Base-by-base conservation (phyloP, 2,329 filamentous ascomycete species). In the Pleurostoma richardsiae region DNA sequence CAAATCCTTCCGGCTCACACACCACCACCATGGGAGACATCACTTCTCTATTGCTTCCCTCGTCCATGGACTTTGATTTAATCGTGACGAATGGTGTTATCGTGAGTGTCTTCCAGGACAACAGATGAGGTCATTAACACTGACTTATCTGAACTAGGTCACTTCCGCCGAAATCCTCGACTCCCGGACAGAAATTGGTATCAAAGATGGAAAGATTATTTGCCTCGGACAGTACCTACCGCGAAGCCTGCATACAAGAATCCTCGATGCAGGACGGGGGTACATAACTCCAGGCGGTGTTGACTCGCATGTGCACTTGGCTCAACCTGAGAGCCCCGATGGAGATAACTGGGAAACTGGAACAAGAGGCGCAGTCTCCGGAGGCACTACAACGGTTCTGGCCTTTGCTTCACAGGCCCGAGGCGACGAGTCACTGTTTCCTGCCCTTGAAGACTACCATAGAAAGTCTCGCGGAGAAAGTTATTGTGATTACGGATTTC, bases 401-500 rank as follows among this genome's bases (percentile, higher is more conserved):
- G 69, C 77, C 0, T 83, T 83, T 58, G 80, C 79, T 1, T 70
- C 72, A 4, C 77, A 82, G 56, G 62, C 66, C 38, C 71, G 71
- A n/a, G 52, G 59, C 2, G 65, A 76, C 10, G 60, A 65, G 6
- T 73, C 68, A 2, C 59, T 81, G 3, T 59, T 73, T 26, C 61
- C 67, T 1, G 71, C 71, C 0, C 56, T 82, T 2, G 60, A 68
- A 41, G 65, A 69, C n/a, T 74, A 77, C 42, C 72, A 79, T 47
- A 56, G 56, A 4, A 64, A 68, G 19, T 70, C 77, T 0, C 52
- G 48, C 2, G 66, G 62, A 10, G 70, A 73, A 39, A 69, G 66
- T 47, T 80, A 77, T 56, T 74, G 74, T 52, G 79, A 82, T 60
- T 82, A 82, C 56, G 71, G 73, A 3, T 76, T 80, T 50, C 77